Evolutionary conservation across 148 eudicot genomes (phyloP).

Genomic region (Pharnaceum exiguum): DNA sequence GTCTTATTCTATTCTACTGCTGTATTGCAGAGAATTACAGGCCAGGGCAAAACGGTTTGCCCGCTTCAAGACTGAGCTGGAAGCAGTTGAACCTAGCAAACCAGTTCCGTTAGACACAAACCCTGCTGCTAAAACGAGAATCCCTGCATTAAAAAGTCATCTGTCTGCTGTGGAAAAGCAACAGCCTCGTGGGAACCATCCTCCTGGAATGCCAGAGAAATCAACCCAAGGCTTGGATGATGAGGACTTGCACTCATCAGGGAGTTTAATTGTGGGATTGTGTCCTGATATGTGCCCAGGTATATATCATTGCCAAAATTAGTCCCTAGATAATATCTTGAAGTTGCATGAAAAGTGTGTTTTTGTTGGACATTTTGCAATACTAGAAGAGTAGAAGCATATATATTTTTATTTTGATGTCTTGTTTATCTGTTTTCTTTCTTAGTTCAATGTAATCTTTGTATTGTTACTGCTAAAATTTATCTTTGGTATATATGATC

Average conservation of each 20-base stretch:
- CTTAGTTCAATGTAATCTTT: too few species aligned
- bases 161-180: conserved; percentile 28
- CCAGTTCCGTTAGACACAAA: conserved; percentile 32
- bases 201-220: conserved; percentile 38
- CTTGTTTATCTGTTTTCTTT: background rate
- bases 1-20: conserved; percentile 2
- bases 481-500: background rate
- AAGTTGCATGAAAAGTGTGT: background rate
- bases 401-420: background rate
- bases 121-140: conserved; percentile 29
- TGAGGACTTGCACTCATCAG: conserved; percentile 52
- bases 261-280: conserved; percentile 57
- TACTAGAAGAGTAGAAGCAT: background rate
- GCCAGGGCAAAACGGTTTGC: conserved; percentile 94
- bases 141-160: conserved; percentile 27
- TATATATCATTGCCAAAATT: conserved; percentile 18
- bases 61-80: conserved; percentile 62
- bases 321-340: background rate
- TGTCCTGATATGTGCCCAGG: conserved; percentile 99
- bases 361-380: background rate
- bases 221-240: conserved; percentile 38
- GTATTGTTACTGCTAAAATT: too few species aligned
- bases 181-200: conserved; percentile 25
- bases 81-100: conserved; percentile 48
- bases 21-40: conserved; percentile 65